Evolutionary conservation across 805 yeast genomes (phyloP).

Genomic region (Pichia occidentalis): DNA sequence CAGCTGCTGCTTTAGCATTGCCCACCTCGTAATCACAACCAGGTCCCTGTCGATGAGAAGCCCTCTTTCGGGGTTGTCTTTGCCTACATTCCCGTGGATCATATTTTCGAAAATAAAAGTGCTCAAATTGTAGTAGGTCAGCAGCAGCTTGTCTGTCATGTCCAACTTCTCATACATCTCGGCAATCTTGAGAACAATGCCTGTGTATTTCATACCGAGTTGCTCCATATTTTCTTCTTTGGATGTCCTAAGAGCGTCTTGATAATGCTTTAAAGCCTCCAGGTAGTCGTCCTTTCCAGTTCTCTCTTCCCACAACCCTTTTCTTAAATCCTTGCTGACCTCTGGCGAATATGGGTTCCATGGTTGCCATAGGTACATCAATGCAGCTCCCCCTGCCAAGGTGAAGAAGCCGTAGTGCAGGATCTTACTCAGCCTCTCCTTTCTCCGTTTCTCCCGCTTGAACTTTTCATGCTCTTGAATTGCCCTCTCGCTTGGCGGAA

Average conservation of each 20-base stretch:
- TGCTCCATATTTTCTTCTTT: constrained; percentile 48
- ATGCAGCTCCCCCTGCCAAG: constrained; percentile 16
- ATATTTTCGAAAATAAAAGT: constrained; percentile 26
- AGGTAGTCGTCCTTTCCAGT: constrained; percentile 57
- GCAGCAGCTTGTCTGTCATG: constrained; percentile 56
- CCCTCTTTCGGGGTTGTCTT: constrained; percentile 19
- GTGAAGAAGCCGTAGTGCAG: constrained; percentile 16
- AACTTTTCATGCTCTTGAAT: constrained; percentile 8
- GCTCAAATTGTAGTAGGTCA: constrained; percentile 36
- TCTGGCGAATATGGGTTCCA: constrained; percentile 29
- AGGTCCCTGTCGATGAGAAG: constrained; percentile 26
- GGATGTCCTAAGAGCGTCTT: constrained; percentile 65
- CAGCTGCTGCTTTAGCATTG: constrained; percentile 16
- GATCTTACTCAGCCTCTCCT: constrained; percentile 14
- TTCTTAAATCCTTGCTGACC: constrained; percentile 66
- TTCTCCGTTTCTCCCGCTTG: constrained; percentile 11
- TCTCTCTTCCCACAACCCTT: constrained; percentile 80
- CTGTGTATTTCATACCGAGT: constrained; percentile 77
- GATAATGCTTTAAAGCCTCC: constrained; percentile 63
- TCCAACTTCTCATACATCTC: constrained; percentile 76
- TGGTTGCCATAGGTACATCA: constrained; percentile 29
- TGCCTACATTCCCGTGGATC: constrained; percentile 18
- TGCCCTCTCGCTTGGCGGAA: constrained; percentile 14
- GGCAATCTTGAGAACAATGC: constrained; percentile 78
- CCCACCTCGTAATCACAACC: constrained; percentile 23